These are phyloP conservation scores for Hypoxylon rubiginosum DNA, from an alignment of 2,329 filamentous ascomycete species.

Conservation along the genomic window DNA sequence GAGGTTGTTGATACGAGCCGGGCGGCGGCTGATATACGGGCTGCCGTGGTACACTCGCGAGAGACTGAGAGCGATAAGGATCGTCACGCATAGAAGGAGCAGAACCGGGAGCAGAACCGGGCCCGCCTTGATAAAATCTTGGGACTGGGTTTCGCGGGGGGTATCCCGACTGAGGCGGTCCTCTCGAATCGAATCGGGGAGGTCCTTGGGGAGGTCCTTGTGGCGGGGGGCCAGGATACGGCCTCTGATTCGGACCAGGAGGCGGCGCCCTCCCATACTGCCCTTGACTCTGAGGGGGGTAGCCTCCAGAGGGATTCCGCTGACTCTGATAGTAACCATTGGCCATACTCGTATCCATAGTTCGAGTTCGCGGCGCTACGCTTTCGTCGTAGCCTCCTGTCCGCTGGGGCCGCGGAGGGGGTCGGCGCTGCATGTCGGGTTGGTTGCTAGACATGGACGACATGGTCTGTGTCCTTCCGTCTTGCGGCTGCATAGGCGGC, in stretches of 20 bases:
- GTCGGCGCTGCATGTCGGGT: constrained; percentile 70
- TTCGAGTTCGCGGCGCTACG: constrained; percentile 56
- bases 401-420: constrained; percentile 65
- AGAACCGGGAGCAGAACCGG: constrained; percentile 71
- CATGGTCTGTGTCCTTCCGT: constrained; percentile 85
- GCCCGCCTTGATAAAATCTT: constrained; percentile 71
- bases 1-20: constrained; percentile 72
- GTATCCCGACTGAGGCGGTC: constrained; percentile 61
- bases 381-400: constrained; percentile 56
- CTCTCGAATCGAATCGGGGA: constrained; percentile 74
- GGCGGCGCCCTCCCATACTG: constrained; percentile 60
- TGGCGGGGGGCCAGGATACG: constrained; percentile 74
- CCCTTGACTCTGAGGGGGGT: constrained; percentile 55
- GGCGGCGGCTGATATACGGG: constrained; percentile 77
- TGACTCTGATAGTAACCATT: constrained; percentile 68
- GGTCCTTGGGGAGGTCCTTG: constrained; percentile 58
- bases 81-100: constrained; percentile 84
- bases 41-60: constrained; percentile 82
- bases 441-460: constrained; percentile 63
- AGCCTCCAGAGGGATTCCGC: constrained; percentile 65
- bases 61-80: constrained; percentile 90
- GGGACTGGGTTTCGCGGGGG: constrained; percentile 64
- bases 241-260: constrained; percentile 68
- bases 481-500: constrained; percentile 64
- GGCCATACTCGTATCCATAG: constrained; percentile 60